Percentiles rank a stretch among this genome's conserved stretches.
These are phyloP conservation scores for Candida maltosa DNA, from an alignment of 805 yeast species.

Conservation along the genomic window DNA sequence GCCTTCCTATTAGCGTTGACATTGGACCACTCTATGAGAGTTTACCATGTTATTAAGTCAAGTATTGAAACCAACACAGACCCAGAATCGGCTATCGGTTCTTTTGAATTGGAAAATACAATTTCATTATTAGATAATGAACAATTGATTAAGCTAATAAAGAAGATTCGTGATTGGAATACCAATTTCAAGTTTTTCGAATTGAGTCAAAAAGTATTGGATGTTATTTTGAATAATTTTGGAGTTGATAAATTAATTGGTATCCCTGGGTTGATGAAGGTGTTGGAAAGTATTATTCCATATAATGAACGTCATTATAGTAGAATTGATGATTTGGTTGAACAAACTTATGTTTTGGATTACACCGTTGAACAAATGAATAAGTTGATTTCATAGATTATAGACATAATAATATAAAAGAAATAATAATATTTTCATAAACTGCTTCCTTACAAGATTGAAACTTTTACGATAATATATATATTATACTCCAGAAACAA, in stretches of 20 bases:
- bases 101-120: conserved; percentile 58
- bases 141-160: conserved; percentile 59
- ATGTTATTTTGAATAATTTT: conserved; percentile 57
- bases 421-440: too few relatives aligned
- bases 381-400: conserved; percentile 10
- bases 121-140: conserved; percentile 56
- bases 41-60: conserved; percentile 71
- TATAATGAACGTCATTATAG: conserved; percentile 83
- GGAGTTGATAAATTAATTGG: conserved; percentile 55
- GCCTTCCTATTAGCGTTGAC: conserved; percentile 86
- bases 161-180: conserved; percentile 91
- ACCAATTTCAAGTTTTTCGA: conserved; percentile 78
- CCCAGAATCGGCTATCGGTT: conserved; percentile 50
- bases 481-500: neutral
- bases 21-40: conserved; percentile 84
- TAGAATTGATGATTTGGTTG: conserved; percentile 75
- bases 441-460: too few relatives aligned
- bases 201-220: conserved; percentile 74
- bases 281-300: conserved; percentile 77
- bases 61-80: conserved; percentile 53
- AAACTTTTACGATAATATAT: too few relatives aligned
- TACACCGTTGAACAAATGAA: conserved; percentile 80
- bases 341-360: conserved; percentile 82
- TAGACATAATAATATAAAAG: conserved; percentile 4
- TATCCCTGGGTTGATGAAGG: conserved; percentile 63